These are phyloP conservation scores for Phaffomyces antillensis DNA, from an alignment of 805 yeast species.

Conservation along the genomic window DNA sequence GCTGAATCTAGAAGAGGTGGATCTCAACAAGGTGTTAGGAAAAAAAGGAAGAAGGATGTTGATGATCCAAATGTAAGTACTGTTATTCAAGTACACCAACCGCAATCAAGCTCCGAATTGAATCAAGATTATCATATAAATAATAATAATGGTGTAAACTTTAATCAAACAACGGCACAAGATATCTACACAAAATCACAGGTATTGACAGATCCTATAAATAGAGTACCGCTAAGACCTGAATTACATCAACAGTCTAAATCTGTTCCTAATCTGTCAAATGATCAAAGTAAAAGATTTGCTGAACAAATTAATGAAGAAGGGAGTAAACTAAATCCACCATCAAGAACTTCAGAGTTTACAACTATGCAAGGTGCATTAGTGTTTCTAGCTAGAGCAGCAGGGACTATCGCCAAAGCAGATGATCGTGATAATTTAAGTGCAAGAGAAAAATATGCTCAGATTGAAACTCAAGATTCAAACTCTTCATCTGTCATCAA, in stretches of 20 bases:
- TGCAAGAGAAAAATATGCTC: conserved; percentile 42
- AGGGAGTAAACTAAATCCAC: conserved; percentile 6
- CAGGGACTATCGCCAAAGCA: conserved; percentile 66
- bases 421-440: conserved; percentile 57
- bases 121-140: too few relatives aligned
- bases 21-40: conserved; percentile 20
- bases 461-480: conserved; percentile 32
- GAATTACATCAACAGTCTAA: conserved; percentile 2
- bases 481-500: conserved; percentile 1
- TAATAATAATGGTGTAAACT: too few relatives aligned
- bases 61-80: too few relatives aligned
- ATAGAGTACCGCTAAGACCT: too few relatives aligned
- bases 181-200: too few relatives aligned
- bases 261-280: neutral
- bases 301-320: conserved; percentile 12
- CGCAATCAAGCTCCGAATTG: too few relatives aligned
- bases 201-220: too few relatives aligned
- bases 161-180: too few relatives aligned
- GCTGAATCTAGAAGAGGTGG: conserved; percentile 54
- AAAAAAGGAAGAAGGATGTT: conserved; percentile 12
- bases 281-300: conserved; percentile 2
- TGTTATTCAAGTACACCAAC: too few relatives aligned
- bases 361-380: conserved; percentile 51
- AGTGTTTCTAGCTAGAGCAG: conserved; percentile 69
- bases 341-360: conserved; percentile 20